phyloP scores from a whole-genome alignment of 2,329 filamentous ascomycete species.

The Neopestalotiopsis sp. region DNA sequence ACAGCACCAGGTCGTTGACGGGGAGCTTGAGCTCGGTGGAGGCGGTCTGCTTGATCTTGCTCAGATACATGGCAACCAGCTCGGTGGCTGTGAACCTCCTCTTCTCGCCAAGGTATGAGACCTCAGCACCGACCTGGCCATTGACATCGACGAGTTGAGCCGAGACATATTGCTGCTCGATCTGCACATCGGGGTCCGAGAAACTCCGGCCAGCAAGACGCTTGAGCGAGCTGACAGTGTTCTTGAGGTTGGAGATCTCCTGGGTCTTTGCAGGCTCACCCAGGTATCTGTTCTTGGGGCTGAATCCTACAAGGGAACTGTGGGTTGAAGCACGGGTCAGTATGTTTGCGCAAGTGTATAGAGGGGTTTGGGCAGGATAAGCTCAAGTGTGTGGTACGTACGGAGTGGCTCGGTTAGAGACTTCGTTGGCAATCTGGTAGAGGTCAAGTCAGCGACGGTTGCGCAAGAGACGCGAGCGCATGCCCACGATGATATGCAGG shows the following conservation, averaged over 20 bases:
- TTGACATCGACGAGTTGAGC: slow-evolving; percentile 86
- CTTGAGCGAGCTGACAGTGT: slow-evolving; percentile 93
- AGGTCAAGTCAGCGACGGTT: slow-evolving; percentile 23
- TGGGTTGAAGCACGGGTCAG: slow-evolving; percentile 27
- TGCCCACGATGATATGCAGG: slow-evolving; percentile 16
- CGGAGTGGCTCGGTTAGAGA: slow-evolving; percentile 97
- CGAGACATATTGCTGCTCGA: slow-evolving; percentile 91
- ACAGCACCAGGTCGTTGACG: slow-evolving; percentile 92
- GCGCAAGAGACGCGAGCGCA: slow-evolving; percentile 12
- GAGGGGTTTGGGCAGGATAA: background rate
- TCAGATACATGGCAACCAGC: slow-evolving; percentile 92
- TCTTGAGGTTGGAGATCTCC: slow-evolving; percentile 99
- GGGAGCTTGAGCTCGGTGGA: slow-evolving; percentile 86
- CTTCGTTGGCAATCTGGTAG: slow-evolving; percentile 93
- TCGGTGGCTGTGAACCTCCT: slow-evolving; percentile 94
- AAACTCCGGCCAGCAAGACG: slow-evolving; percentile 86
- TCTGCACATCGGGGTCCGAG: slow-evolving; percentile 88
- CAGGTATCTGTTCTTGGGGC: slow-evolving; percentile 89
- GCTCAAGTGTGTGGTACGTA: slow-evolving; percentile 58
- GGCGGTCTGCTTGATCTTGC: slow-evolving; percentile 90
- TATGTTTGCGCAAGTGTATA: slow-evolving; percentile 13
- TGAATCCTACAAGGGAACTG: slow-evolving; percentile 93
- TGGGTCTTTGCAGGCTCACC: slow-evolving; percentile 97
- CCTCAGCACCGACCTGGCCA: slow-evolving; percentile 93
- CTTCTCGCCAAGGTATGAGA: slow-evolving; percentile 92